phyloP scores from a whole-genome alignment of 352 stramenopile species.

The Phytophthora pistaciae region DNA sequence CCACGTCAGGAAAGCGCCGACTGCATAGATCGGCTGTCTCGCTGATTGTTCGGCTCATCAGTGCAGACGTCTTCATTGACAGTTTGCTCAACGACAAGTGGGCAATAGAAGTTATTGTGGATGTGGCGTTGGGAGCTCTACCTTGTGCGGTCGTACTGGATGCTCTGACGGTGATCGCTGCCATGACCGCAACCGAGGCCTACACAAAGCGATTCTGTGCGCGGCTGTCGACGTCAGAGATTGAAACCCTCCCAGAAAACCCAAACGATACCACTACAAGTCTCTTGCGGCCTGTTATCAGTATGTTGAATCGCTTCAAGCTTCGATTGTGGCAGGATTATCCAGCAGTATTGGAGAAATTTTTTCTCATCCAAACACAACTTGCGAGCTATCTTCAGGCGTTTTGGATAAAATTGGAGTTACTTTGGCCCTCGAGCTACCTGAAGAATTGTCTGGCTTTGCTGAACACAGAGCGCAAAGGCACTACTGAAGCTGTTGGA shows the following conservation, averaged over 20 bases:
- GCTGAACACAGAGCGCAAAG: constrained; percentile 2
- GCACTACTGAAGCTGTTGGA: constrained; percentile 5
- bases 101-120: constrained; percentile 19
- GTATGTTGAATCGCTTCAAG: constrained; percentile 27
- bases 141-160: constrained; percentile 19
- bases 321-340: constrained; percentile 21
- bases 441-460: constrained; percentile 19
- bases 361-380: constrained; percentile 28
- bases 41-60: constrained; percentile 22
- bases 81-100: constrained; percentile 23
- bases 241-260: background rate
- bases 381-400: constrained; percentile 1
- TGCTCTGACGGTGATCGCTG: constrained; percentile 14
- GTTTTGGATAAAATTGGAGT: constrained; percentile 22
- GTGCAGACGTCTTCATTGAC: constrained; percentile 19
- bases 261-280: background rate
- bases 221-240: background rate
- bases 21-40: constrained; percentile 22
- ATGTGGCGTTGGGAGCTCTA: constrained; percentile 20
- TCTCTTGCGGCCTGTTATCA: constrained; percentile 1
- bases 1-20: background rate
- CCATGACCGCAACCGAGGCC: constrained; percentile 15
- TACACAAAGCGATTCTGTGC: constrained; percentile 26
- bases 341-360: constrained; percentile 18
- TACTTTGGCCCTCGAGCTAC: constrained; percentile 20